Conservation (phyloP, 2,329 filamentous ascomycete species). For the Phyllosticta citriasiana region DNA sequence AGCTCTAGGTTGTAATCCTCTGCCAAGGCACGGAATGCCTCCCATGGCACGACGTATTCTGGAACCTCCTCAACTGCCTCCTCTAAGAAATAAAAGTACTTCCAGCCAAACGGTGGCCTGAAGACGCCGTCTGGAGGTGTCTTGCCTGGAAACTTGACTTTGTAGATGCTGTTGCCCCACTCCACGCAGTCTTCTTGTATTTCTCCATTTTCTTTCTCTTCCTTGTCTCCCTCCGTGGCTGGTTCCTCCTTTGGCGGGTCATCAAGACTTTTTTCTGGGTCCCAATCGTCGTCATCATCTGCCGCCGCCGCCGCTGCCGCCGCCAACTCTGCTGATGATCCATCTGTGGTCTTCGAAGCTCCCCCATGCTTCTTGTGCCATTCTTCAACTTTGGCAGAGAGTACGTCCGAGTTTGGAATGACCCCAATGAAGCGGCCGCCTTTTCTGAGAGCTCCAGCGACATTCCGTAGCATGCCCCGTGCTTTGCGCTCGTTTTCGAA, state of each 20-base stretch:
- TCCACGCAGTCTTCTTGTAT: constrained; percentile 42
- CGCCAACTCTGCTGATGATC: not conserved
- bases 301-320: constrained; percentile 24
- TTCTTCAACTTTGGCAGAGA: constrained; percentile 65
- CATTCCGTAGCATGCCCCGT: constrained; percentile 84
- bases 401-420: constrained; percentile 93
- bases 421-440: constrained; percentile 89
- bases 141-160: constrained; percentile 74
- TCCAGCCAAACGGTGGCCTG: constrained; percentile 92
- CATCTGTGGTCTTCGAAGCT: constrained; percentile 27
- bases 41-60: constrained; percentile 97
- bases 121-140: constrained; percentile 83
- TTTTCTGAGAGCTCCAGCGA: constrained; percentile 82
- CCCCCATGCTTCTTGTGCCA: constrained; percentile 51
- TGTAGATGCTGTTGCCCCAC: constrained; percentile 92
- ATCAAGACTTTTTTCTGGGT: constrained; percentile 36
- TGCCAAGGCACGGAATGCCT: constrained; percentile 87
- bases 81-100: constrained; percentile 91
- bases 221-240: constrained; percentile 18
- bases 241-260: constrained; percentile 27
- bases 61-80: constrained; percentile 95
- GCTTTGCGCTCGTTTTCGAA: constrained; percentile 90
- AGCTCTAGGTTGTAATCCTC: constrained; percentile 95
- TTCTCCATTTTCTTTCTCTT: constrained; percentile 34
- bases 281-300: constrained; percentile 33